These are phyloP conservation scores for Botrytis byssoidea DNA, from an alignment of 2,329 filamentous ascomycete genomes.

Conservation along the genomic window DNA sequence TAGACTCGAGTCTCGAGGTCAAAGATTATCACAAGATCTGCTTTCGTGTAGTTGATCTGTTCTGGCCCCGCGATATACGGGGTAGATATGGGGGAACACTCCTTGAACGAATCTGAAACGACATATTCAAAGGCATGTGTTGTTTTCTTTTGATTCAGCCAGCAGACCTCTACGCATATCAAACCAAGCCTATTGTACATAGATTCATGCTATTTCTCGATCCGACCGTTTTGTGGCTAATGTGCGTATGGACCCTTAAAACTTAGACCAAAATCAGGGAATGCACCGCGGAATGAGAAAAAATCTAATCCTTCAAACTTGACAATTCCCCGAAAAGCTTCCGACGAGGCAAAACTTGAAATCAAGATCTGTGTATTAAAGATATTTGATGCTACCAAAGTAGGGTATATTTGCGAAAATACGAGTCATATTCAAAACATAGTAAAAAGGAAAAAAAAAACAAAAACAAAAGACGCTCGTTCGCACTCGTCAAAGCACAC, in stretches of 20 bases:
- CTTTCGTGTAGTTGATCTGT: not conserved
- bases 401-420: not conserved
- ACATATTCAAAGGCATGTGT: conserved; percentile 1
- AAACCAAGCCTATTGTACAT: not conserved
- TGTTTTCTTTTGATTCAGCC: conserved; percentile 4
- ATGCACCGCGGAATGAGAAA: conserved; percentile 3
- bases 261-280: not conserved
- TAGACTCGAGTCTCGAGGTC: conserved; percentile 1
- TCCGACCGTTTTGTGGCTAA: not conserved
- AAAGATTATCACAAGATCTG: conserved; percentile 14
- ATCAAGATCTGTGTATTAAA: conserved; percentile 1
- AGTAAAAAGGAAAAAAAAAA: not conserved
- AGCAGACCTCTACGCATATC: conserved; percentile 5
- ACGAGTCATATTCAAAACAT: not conserved
- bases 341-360: not conserved
- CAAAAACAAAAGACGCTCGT: not conserved
- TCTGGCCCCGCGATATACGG: not conserved
- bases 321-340: conserved; percentile 2
- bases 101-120: not conserved
- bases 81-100: conserved; percentile 5
- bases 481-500: conserved; percentile 9
- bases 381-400: not conserved
- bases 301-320: not conserved
- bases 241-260: not conserved
- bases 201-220: not conserved